Evolutionary conservation across 108 stramenopile species (phyloP).

Genomic region (Licmophora abbreviata): DNA sequence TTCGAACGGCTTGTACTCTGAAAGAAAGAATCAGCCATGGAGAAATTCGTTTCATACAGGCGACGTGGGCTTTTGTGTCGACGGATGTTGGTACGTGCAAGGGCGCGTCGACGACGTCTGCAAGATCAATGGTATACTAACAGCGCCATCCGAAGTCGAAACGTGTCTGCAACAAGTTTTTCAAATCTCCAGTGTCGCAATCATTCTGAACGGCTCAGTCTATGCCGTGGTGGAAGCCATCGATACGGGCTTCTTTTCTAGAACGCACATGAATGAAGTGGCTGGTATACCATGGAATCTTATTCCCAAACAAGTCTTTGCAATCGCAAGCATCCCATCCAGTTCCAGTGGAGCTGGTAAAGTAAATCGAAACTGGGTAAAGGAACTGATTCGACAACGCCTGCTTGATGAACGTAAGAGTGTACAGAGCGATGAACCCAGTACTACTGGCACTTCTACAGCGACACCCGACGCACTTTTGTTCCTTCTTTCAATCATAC

Average conservation of each 20-base stretch:
- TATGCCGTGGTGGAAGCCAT: conserved; percentile 13
- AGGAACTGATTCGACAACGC: conserved; percentile 9
- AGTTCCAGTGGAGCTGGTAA: conserved; percentile 18
- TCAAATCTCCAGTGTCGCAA: conserved; percentile 3
- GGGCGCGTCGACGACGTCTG: conserved; percentile 26
- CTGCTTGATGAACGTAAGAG: background rate
- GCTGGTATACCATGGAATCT: conserved; percentile 28
- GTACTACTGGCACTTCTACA: background rate
- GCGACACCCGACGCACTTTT: background rate
- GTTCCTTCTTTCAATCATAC: conserved; percentile 10
- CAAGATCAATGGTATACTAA: conserved; percentile 32
- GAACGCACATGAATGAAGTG: conserved; percentile 19
- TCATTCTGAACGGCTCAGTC: conserved; percentile 10
- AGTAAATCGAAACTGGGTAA: conserved; percentile 11
- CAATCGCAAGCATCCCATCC: conserved; percentile 7
- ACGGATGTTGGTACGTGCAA: conserved; percentile 24
- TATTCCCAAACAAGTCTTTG: conserved; percentile 18
- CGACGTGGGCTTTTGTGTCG: conserved; percentile 28
- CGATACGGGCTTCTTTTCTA: conserved; percentile 14
- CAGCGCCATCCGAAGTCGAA: conserved; percentile 25
- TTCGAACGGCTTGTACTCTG: conserved; percentile 21
- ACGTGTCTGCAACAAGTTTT: conserved; percentile 16
- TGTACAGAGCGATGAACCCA: background rate
- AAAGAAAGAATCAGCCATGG: background rate
- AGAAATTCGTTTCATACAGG: conserved; percentile 23